Percentiles rank a stretch among this genome's conserved stretches.
Conservation (phyloP, 2,329 filamentous ascomycete species). For the Thelonectria rubi region DNA sequence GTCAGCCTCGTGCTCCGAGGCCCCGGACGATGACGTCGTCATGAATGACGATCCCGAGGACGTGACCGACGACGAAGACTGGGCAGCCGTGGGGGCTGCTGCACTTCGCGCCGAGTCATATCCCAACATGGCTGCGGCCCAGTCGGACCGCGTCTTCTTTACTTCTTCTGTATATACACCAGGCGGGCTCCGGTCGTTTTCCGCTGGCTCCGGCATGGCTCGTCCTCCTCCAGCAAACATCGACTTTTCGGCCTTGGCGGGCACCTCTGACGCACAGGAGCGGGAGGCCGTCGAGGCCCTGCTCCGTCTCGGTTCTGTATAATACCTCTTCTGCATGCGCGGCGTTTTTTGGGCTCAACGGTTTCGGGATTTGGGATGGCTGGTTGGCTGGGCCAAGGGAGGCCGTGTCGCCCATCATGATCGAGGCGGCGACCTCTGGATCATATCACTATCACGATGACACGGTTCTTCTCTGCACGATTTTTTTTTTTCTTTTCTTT, state of each 20-base stretch:
- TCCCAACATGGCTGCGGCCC: slow-evolving; percentile 63
- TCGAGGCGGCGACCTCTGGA: slow-evolving; percentile 47
- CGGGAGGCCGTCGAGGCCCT: slow-evolving; percentile 84
- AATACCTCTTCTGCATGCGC: slow-evolving; percentile 62
- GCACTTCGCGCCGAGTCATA: slow-evolving; percentile 77
- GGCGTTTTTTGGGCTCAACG: slow-evolving; percentile 57
- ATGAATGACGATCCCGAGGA: slow-evolving; percentile 83
- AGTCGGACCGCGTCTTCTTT: slow-evolving; percentile 57
- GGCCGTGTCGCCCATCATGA: slow-evolving; percentile 45
- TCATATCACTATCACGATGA: slow-evolving; percentile 46
- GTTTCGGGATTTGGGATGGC: slow-evolving; percentile 34
- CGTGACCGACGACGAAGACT: slow-evolving; percentile 94
- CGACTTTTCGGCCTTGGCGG: slow-evolving; percentile 60
- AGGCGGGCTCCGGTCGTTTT: slow-evolving; percentile 59
- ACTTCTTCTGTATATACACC: slow-evolving; percentile 59
- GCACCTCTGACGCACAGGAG: slow-evolving; percentile 74
- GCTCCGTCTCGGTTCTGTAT: slow-evolving; percentile 82
- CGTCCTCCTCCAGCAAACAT: slow-evolving; percentile 62
- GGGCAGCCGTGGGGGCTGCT: slow-evolving; percentile 88
- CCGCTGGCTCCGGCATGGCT: slow-evolving; percentile 61
- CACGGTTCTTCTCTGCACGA: slow-evolving; percentile 41
- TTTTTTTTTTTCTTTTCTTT: slow-evolving; percentile 25
- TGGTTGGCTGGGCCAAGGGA: slow-evolving; percentile 46
- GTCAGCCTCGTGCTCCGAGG: slow-evolving; percentile 80
- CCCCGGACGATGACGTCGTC: slow-evolving; percentile 70